Evolutionary conservation across 345 rosid genomes (phyloP), one percentile per base, ranked within the genome.

Genomic region (Ceriops tagal): DNA sequence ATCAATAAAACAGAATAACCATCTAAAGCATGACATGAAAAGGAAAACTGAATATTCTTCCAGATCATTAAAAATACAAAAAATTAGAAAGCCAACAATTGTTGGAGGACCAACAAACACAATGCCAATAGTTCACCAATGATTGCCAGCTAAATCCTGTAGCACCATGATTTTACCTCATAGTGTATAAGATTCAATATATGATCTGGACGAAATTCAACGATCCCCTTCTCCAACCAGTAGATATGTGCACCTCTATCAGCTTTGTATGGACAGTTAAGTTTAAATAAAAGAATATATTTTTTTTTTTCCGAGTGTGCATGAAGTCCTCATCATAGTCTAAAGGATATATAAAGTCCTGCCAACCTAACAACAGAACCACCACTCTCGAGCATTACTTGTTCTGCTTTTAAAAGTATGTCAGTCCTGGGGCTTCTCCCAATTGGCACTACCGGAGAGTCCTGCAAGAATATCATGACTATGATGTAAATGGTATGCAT

Each of bases 271-370:
- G 60, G 43, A 69, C 64, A 62, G 87, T 85, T 82, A 89, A 80
- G 96, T 82, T 39, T 64, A 69, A 51, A 32, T 4, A 61, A 60
- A 76, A 55, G 58, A 63, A 59, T 35, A 35, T 31, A 43, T 21
- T 24, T 6, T 22, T 64, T 32, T 30, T 73, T 64, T 73, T 53
- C 53, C 62, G 46, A 68, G 68, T 58, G 53, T 31, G 47, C 43
- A 75, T 28, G 21, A 24, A 27, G 30, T 61, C 34, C 31, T 70
- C 68, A 49, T 1, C 47, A 58, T 58, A 32, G 22, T 55, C 16
- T 28, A 74, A 84, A 95, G 99, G 99, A 95, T 95, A 95, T 95
- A 77, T 95, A 92, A 59, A 95, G 97, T 75, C 97, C 96, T 64
- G 96, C 96, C 77, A 95, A 77, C 88, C 97, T 77, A 77, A 92